Conservation (phyloP, 306 rosid species). For the Lablab purpureus region DNA sequence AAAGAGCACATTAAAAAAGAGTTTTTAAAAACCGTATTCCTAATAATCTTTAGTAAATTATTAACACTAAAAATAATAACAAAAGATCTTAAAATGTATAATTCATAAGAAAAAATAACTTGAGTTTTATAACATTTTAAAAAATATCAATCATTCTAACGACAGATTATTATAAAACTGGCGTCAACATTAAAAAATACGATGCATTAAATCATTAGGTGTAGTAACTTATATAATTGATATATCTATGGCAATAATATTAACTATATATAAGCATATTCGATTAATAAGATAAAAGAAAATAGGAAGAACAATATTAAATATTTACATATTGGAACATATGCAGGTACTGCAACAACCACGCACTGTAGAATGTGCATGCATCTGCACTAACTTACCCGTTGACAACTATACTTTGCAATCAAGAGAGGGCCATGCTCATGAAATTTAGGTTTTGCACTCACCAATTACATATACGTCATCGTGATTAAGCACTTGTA, state of each 20-base stretch:
- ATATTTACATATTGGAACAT: conserved; percentile 39
- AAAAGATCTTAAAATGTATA: background rate
- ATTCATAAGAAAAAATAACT: too few relatives aligned
- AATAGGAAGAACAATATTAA: background rate
- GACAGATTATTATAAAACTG: background rate
- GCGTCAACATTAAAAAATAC: conserved; percentile 5
- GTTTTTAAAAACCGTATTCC: too few relatives aligned
- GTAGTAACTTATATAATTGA: background rate
- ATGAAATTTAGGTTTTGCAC: conserved; percentile 24
- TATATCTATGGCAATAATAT: conserved; percentile 24
- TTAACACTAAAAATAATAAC: too few relatives aligned
- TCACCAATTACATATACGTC: conserved; percentile 40
- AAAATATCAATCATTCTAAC: background rate
- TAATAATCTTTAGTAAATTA: too few relatives aligned
- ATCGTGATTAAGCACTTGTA: conserved; percentile 43
- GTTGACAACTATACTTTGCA: conserved; percentile 45
- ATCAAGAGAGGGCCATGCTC: conserved; percentile 35
- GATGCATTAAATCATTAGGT: background rate
- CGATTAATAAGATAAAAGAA: background rate
- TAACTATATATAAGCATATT: background rate
- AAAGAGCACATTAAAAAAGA: too few relatives aligned
- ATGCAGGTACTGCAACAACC: conserved; percentile 18
- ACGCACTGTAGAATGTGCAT: conserved; percentile 42
- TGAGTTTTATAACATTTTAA: background rate
- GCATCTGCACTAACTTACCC: conserved; percentile 49